These are phyloP conservation scores for Dioscorea alata DNA, from an alignment of 106 monocot species.

Conservation along the genomic window DNA sequence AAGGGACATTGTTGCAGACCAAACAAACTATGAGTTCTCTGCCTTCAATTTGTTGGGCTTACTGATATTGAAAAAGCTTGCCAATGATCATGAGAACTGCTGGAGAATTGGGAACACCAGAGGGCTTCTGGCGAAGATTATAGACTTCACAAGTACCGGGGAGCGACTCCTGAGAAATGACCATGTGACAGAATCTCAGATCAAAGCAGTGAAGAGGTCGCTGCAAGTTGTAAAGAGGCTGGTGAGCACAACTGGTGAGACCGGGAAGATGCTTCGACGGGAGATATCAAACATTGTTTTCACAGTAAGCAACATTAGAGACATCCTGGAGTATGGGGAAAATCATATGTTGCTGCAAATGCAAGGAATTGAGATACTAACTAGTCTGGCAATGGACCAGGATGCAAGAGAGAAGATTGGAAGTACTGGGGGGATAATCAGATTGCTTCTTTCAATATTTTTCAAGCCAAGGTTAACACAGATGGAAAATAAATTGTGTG, in stretches of 20 bases:
- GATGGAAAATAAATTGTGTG: constrained; percentile 11
- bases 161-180: constrained; percentile 21
- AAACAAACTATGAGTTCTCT: constrained; percentile 19
- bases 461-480: constrained; percentile 14
- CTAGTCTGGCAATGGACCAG: constrained; percentile 51
- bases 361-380: constrained; percentile 50
- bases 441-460: constrained; percentile 33
- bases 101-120: constrained; percentile 36
- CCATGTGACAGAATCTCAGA: constrained; percentile 17
- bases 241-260: constrained; percentile 35
- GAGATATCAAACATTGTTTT: constrained; percentile 54
- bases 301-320: constrained; percentile 47
- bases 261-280: constrained; percentile 33
- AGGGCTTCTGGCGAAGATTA: constrained; percentile 50
- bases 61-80: constrained; percentile 46
- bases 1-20: not conserved
- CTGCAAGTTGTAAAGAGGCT: constrained; percentile 39
- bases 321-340: constrained; percentile 49
- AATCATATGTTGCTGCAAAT: constrained; percentile 43
- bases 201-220: constrained; percentile 31
- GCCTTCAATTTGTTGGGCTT: constrained; percentile 54
- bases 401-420: constrained; percentile 45
- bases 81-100: constrained; percentile 43
- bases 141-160: constrained; percentile 37
- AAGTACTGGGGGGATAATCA: constrained; percentile 46